Base-by-base conservation (phyloP, 495 filamentous ascomycete genomes). In the Pseudoneurospora amorphoporcata region DNA sequence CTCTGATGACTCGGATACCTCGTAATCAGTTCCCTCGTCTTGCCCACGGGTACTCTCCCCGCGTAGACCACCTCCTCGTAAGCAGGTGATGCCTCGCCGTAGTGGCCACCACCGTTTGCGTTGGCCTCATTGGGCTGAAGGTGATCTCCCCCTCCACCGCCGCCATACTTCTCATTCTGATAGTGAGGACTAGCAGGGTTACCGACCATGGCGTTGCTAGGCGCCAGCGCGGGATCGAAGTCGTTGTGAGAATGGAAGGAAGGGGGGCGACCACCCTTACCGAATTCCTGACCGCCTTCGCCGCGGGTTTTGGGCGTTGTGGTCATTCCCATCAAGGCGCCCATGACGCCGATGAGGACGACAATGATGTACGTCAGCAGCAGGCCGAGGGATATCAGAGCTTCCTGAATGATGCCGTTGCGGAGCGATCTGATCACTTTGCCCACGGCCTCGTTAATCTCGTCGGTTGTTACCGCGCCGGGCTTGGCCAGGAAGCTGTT, bases 401-500 rank as follows among this genome's bases (percentile, higher is more conserved):
- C 89, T 80, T 97, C 92, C 39, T 87, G 87, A 43, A 86, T 83
- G 71, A 98, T 90, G 71, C 85, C 87, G 39, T 85, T 82, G 71
- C 85, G 82, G 61, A 98, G 83, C 72, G 87, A 86, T 71, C 83
- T 81, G 40, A 88, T 86, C 68, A 97, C 88, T 69, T 89, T 84
- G 17, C 81, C 75, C 69, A 98, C 86, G 23, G 94, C 92, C 72
- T 86, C 87, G 0, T 90, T 93, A 79, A 99, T 92, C 75, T 93
- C 91, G 82, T 97, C 90, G 17, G 90, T 88, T 2, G 94, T 90
- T 40, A 86, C 84, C 73, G 84, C 84, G 37, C 88, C 86, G 1
- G 94, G 90, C 39, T 90, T 84, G 35, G 93, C 85, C 43, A 97
- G 88, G 83, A 99, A 95, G 32, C 87, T 89, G 37, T 90, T 88